phyloP scores from a whole-genome alignment of 164 flowering plant genomes.

The Stephania yunnanensis region DNA sequence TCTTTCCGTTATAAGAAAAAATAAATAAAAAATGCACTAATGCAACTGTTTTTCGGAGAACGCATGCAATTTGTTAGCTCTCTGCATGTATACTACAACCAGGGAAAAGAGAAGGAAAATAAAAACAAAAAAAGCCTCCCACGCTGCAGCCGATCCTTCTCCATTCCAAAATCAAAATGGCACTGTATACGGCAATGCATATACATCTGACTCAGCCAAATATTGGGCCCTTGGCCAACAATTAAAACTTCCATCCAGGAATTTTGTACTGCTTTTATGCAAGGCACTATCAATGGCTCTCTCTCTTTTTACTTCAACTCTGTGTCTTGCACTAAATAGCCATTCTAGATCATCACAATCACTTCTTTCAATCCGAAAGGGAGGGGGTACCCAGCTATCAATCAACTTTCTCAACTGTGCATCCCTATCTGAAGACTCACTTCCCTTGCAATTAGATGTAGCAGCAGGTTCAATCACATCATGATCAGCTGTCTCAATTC shows the following conservation, averaged over 20 bases:
- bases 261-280: constrained; percentile 3
- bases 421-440: not conserved
- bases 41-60: no score
- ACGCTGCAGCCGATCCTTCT: no score
- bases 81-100: no score
- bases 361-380: not conserved
- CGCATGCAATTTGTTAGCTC: no score
- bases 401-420: constrained; percentile 17
- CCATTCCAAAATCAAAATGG: constrained; percentile 8
- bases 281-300: constrained; percentile 13
- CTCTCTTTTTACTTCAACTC: constrained; percentile 14
- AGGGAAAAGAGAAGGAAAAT: no score
- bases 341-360: constrained; percentile 32
- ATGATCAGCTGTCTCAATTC: constrained; percentile 2
- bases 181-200: constrained; percentile 47
- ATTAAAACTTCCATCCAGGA: not conserved
- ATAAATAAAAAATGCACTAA: no score
- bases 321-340: constrained; percentile 25
- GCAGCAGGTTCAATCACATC: constrained; percentile 7
- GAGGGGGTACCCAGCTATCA: constrained; percentile 26
- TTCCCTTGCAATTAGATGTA: not conserved
- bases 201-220: constrained; percentile 34
- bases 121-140: no score
- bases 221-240: constrained; percentile 33
- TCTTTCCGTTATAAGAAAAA: no score